Base-by-base conservation (phyloP, 1,139 yeast genomes). In the Ashbya aceris region DNA sequence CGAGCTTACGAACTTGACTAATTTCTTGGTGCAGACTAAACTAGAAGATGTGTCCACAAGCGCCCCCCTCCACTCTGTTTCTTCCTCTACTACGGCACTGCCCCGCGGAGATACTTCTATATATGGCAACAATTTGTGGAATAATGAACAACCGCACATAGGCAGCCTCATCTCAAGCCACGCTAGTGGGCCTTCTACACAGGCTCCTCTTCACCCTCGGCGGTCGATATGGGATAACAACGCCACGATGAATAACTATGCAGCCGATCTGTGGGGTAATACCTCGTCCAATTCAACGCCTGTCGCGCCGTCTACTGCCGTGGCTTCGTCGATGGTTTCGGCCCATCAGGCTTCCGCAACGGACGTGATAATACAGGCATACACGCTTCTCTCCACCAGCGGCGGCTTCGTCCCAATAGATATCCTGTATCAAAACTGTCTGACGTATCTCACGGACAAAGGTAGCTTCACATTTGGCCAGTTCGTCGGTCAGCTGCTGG, bases 1-100 rank as follows among this genome's bases (percentile, higher is more conserved):
- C 36, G 64, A 60, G 29, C 46, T 60, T 38, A 49, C 50, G 35
- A 51, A 52, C 17, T 42, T 60, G 14, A 53, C 63, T 2, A 50
- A 46, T n/a, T 54, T 55, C 49, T 40, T 60, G 7, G 49, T 55
- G 5, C 47, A 55, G 7, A 45, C 60, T 8, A 51, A 49, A 2
- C 35, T 58, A 9, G 46, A 48, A 17, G 58, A 54, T 34, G 13
- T 12, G 13, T 11, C 31, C 11, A 12, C 13, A 4, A 32, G 20
- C 17, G 20, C 17, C n/a, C 20, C 20, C 11, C 6, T n/a, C 3
- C 11, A 17, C n/a, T 34, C 37, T 23, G n/a, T 34, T n/a, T 23
- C 37, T 6, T 11, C 37, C 9, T n/a, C 37, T 20, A 23, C 37
- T 23, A 23, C 37, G 11, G 14, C 29, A 23, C 29, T 34, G 14